phyloP scores from a whole-genome alignment of 805 yeast species.

The Teunomyces aglyptinius region DNA sequence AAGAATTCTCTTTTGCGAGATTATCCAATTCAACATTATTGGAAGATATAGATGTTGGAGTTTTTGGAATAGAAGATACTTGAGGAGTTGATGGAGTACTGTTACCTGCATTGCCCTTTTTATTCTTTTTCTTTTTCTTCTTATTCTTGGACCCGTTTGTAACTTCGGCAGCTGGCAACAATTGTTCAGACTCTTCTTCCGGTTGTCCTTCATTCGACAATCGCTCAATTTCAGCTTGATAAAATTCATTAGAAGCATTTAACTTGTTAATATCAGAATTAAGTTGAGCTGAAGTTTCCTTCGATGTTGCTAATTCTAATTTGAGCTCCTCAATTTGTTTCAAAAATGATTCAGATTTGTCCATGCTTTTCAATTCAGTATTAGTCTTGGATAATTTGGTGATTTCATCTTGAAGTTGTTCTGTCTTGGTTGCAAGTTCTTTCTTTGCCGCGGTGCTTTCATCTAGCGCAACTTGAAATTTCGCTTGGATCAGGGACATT shows the following conservation, averaged over 20 bases:
- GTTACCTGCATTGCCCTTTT: neutral
- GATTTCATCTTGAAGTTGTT: neutral
- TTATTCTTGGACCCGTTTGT: slow-evolving; percentile 1
- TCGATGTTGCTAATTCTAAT: neutral
- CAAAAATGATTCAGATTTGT: neutral
- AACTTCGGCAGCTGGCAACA: neutral
- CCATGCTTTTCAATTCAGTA: neutral
- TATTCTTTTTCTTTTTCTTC: slow-evolving; percentile 2
- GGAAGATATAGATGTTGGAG: neutral
- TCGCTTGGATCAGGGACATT: neutral
- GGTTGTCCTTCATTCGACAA: neutral
- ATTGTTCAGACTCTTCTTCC: neutral
- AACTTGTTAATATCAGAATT: neutral
- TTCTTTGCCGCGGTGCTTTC: neutral
- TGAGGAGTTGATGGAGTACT: neutral
- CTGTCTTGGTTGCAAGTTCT: neutral
- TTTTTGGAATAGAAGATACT: neutral
- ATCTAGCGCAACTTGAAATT: neutral
- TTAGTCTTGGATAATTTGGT: neutral
- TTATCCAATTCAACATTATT: neutral
- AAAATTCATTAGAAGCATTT: neutral
- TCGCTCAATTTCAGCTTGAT: neutral
- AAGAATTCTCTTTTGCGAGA: neutral
- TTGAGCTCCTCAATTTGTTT: neutral
- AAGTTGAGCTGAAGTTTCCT: neutral